Evolutionary conservation across 1,284 basidiomycete genomes (phyloP), one percentile per base, ranked within the genome.

Genomic region (Tilletia indica): DNA sequence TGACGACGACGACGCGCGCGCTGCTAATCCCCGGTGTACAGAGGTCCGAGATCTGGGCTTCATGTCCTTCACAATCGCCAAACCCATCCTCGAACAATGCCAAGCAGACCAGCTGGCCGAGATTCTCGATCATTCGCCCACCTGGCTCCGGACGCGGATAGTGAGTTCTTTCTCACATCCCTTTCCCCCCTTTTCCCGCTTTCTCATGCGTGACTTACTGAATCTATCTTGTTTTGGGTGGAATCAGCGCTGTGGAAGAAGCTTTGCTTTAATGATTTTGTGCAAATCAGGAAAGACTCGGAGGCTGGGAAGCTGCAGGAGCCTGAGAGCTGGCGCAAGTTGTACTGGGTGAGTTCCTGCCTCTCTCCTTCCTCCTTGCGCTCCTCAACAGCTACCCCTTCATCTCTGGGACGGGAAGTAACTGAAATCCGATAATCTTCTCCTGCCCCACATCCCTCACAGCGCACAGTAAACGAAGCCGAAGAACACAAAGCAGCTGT

Each of bases 31-130:
- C 25, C 25, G 16, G 1, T 64, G 9, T 12, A 67, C 72, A 45
- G 76, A 76, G 14, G 74, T 82, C 9, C 77, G 79, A 48, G 79
- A 82, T 61, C 71, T 83, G 11, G 81, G 81, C 31, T 77, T 78
- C n/a, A 77, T 80, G 72, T 79, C 81, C 4, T 83, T 76, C 63
- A 73, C 78, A 12, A 74, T 82, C 47, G 79, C 78, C 21, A 71
- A 71, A 61, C 76, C 78, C 2, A 74, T 83, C 56, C 71, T 83
- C 16, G 79, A 80, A 70, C 77, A 78, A 66, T 80, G 78, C 56
- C 69, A 76, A 2, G 73, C 80, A 25, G 77, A 79, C n/a, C 80
- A 83, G 70, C 78, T 83, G 34, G 73, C 77, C 58, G 36, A 42
- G 42, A 68, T 83, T 21, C 79, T 82, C 67, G 76, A 77, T 36